Conservation (phyloP, 2,329 filamentous ascomycete genomes). For the Tolypocladium album region DNA sequence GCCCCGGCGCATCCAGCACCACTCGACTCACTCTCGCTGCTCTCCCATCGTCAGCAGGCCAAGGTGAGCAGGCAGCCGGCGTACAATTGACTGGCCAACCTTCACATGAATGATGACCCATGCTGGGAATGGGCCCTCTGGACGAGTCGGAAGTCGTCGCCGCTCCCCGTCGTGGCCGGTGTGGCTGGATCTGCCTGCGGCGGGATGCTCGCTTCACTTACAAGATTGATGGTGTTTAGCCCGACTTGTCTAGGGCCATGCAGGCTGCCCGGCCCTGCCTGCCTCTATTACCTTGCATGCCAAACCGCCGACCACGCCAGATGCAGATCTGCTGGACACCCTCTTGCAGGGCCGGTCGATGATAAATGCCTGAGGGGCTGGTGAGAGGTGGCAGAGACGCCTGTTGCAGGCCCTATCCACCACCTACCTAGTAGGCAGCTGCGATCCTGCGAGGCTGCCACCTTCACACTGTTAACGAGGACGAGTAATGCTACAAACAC, state of each 20-base stretch:
- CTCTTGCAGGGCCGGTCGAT: background rate
- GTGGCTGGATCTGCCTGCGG: background rate
- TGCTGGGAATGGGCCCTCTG: background rate
- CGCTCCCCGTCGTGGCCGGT: background rate
- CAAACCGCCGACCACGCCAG: background rate
- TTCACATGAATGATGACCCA: background rate
- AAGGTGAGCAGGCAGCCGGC: background rate
- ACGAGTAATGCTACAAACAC: no score
- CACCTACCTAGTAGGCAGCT: no score
- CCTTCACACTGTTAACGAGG: no score
- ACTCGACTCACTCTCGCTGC: background rate
- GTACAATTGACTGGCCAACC: background rate
- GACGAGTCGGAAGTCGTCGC: background rate
- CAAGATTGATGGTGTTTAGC: background rate
- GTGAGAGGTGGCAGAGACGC: background rate
- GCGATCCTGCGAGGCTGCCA: background rate
- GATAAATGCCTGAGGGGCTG: background rate
- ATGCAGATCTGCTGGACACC: background rate
- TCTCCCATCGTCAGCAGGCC: background rate
- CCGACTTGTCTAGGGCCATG: background rate
- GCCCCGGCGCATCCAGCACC: background rate
- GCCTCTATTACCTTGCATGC: background rate
- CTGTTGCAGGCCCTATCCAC: no score
- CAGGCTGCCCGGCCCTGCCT: background rate
- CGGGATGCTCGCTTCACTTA: background rate